Evolutionary conservation across 306 rosid genomes (phyloP).

Genomic region (Rubus parviflorus): DNA sequence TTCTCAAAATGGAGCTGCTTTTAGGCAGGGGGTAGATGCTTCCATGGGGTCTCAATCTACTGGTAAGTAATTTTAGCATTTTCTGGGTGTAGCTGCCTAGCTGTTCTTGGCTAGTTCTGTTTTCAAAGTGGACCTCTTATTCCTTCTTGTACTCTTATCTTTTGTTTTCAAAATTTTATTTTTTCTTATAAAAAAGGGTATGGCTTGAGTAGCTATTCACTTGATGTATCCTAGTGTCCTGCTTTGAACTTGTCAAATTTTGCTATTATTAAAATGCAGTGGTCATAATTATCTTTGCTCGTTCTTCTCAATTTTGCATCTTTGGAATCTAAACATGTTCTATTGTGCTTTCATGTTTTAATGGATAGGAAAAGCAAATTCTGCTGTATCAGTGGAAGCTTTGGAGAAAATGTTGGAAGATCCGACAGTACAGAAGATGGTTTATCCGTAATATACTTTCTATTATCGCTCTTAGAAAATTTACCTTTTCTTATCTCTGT

Average conservation of each 20-base stretch:
- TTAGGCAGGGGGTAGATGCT: constrained; percentile 45
- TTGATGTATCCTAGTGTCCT: neutral
- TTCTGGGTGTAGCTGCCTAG: too few relatives aligned
- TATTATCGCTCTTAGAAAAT: constrained; percentile 17
- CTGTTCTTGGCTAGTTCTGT: too few relatives aligned
- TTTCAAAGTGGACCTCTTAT: too few relatives aligned
- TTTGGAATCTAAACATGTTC: constrained; percentile 22
- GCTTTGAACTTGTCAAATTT: constrained; percentile 1
- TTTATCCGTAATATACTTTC: constrained; percentile 81
- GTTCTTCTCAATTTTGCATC: constrained; percentile 16
- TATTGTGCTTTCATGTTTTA: constrained; percentile 26
- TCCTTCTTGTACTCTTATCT: too few relatives aligned
- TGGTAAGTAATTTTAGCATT: constrained; percentile 31
- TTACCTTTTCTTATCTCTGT: constrained; percentile 35
- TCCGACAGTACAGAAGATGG: constrained; percentile 97
- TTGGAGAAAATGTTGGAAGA: constrained; percentile 99
- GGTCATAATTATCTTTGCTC: neutral
- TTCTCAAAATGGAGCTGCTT: constrained; percentile 79
- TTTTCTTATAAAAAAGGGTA: too few relatives aligned
- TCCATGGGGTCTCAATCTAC: constrained; percentile 57
- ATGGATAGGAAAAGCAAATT: constrained; percentile 52
- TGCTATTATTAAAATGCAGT: neutral
- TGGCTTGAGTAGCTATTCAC: neutral
- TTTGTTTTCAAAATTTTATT: too few relatives aligned
- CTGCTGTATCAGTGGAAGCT: constrained; percentile 81